Base-by-base conservation (phyloP, 768 basidiomycete species). In the Lactarius quietus region DNA sequence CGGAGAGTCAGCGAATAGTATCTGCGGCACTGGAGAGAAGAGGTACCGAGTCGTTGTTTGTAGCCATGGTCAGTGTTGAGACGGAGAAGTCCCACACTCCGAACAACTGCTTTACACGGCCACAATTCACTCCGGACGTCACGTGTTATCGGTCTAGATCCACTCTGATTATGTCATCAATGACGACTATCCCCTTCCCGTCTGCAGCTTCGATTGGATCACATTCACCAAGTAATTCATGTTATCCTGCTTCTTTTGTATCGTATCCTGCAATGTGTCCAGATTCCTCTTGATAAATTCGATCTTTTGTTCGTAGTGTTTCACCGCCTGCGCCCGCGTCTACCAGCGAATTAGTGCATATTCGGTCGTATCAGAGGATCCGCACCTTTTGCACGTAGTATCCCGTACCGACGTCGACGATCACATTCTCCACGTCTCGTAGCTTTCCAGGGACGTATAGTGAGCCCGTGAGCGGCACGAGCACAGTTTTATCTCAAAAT, bases 401-500 rank as follows among this genome's bases (percentile, higher is more conserved):
- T 0, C 97, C 96, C 0, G 96, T 98, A 1, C 97, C 97, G 31
- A 98, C 83, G 74, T 99, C 97, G 43, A 98, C 86, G 67, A 98
- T 88, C 55, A 99, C 95, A 70, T 93, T 84, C 53, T 94, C 89
- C 1, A 84, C 76, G 72, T 97, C 90, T 48, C 80, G 81, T 55
- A 98, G 81, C 76, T 88, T 93, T 23, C 95, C 97, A 2, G 96
- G 95, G 29, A 98, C 90, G 73, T 98, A 98, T 2, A 99, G 83
- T 1, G 95, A 98, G 75, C 91, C 93, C 18, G 95, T 98, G 61
- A 98, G 76, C 7, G 97, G 96, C 12, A 98, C 92, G 17, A 98
- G 81, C 67, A 97, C 85, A 26, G 88, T 86, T 81, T 93, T 95
- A 69, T 83, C 96, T 98, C n/a, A n/a, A n/a, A n/a, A n/a, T n/a